Conservation (phyloP, 208 protist species). For the Acanthamoeba culbertsoni region DNA sequence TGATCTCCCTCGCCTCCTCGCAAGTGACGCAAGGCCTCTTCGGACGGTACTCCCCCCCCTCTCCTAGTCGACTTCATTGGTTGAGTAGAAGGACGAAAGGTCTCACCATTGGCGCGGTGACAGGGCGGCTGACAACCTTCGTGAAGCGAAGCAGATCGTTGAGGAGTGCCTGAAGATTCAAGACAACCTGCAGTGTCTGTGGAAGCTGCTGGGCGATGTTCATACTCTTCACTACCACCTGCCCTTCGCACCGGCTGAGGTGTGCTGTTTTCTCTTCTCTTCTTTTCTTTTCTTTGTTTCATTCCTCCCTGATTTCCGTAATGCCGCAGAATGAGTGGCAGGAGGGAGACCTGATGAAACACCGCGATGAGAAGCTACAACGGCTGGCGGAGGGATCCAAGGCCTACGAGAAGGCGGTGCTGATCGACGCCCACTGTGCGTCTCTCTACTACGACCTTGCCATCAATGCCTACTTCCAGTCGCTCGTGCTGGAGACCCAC, state of each 20-base stretch:
- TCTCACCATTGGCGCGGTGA: neutral
- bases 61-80: neutral
- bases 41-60: neutral
- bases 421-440: neutral
- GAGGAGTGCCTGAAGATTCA: constrained; percentile 20
- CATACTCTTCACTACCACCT: constrained; percentile 4
- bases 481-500: neutral
- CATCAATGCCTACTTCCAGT: neutral
- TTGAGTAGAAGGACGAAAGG: neutral
- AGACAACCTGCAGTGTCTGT: constrained; percentile 20
- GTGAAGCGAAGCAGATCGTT: neutral
- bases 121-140: neutral
- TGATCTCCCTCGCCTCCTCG: neutral
- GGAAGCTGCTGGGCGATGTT: constrained; percentile 15
- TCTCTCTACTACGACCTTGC: constrained; percentile 20
- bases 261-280: neutral
- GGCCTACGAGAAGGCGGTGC: constrained; percentile 25
- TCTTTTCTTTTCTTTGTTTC: neutral
- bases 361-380: neutral
- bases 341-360: neutral
- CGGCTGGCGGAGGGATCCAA: neutral
- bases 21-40: neutral
- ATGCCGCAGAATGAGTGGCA: neutral
- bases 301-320: neutral
- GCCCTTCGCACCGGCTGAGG: neutral